Conservation (phyloP, 176 grass and related monocot species). For the Avena eriantha region DNA sequence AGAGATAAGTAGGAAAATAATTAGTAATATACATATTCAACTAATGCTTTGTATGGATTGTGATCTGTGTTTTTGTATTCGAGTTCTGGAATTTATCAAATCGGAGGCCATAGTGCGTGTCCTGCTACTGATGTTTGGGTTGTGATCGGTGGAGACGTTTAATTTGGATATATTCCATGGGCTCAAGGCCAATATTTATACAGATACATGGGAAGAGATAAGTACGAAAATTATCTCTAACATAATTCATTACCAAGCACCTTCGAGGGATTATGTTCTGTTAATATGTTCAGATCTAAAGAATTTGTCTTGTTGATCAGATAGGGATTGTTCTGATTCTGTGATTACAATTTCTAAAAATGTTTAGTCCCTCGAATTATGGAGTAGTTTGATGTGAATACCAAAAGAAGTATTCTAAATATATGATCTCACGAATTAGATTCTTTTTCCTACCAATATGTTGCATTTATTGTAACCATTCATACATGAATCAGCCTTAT, state of each 20-base stretch:
- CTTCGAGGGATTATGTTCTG: not conserved
- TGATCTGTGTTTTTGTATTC: no score
- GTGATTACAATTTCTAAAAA: no score
- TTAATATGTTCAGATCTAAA: not conserved
- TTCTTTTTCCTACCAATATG: not conserved
- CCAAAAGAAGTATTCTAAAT: not conserved
- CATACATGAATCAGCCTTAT: not conserved
- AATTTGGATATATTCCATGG: no score
- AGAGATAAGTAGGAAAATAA: constrained; percentile 1
- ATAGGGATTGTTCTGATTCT: not conserved
- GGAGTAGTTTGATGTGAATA: not conserved
- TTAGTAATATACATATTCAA: not conserved
- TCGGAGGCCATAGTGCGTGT: no score
- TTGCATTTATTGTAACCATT: not conserved
- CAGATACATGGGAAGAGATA: not conserved
- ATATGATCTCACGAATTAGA: not conserved
- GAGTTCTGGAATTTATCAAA: no score
- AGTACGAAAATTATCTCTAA: not conserved
- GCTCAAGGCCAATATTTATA: not conserved
- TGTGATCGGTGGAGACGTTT: not conserved
- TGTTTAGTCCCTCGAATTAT: not conserved
- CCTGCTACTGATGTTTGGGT: no score
- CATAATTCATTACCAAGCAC: not conserved
- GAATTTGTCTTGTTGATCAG: not conserved
- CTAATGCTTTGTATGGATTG: not conserved